These are phyloP conservation scores for Pseudopediastrum boryanum DNA, from an alignment of 139 green algal genomes.

Conservation along the genomic window DNA sequence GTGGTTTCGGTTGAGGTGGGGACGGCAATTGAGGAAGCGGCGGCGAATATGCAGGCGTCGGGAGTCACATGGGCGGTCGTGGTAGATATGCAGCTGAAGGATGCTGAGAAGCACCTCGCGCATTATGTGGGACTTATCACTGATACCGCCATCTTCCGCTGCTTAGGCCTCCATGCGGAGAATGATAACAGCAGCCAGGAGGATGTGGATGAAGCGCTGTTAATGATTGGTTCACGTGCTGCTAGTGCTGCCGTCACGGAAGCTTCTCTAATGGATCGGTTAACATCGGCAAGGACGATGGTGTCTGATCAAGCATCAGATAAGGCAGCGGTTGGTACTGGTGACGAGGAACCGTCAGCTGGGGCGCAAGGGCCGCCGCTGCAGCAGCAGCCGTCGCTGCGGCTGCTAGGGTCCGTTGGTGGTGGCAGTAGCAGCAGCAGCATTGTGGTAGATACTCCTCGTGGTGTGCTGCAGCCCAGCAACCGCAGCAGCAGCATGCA, in stretches of 20 bases:
- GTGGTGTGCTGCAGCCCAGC: no score
- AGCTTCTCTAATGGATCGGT: no score
- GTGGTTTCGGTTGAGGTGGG: slow-evolving; percentile 39
- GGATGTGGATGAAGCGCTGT: neutral
- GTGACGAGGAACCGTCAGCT: no score
- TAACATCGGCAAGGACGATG: no score
- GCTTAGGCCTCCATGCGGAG: slow-evolving; percentile 35
- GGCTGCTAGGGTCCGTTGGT: no score
- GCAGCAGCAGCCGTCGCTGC: no score
- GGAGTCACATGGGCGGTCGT: slow-evolving; percentile 40
- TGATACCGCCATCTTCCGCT: slow-evolving; percentile 48
- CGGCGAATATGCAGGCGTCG: neutral
- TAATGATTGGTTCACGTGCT: neutral
- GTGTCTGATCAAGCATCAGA: no score
- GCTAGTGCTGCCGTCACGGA: neutral
- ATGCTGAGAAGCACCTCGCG: slow-evolving; percentile 19
- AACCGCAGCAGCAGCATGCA: no score
- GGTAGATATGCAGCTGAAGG: neutral
- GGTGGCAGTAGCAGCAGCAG: no score
- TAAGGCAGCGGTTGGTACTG: no score
- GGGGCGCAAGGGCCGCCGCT: no score
- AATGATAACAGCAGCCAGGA: neutral
- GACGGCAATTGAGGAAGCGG: slow-evolving; percentile 32
- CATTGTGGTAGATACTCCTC: no score
- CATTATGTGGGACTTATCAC: slow-evolving; percentile 44